Evolutionary conservation across 495 filamentous ascomycete genomes (phyloP).

Genomic region (Podospora pseudoanserina): DNA sequence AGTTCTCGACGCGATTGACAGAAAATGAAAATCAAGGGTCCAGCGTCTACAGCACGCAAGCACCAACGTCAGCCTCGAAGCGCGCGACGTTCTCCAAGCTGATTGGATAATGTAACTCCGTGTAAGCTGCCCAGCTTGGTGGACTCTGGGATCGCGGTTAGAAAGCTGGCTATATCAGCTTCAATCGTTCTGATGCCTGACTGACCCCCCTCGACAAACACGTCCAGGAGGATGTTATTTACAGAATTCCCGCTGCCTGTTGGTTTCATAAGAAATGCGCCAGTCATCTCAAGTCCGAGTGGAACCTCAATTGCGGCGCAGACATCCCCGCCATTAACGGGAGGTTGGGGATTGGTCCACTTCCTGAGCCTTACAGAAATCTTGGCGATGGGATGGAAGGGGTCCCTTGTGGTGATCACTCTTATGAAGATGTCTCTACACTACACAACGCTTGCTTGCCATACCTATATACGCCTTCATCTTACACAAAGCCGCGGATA

Average conservation of each 20-base stretch:
- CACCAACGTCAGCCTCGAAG: not conserved
- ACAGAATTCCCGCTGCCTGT: not conserved
- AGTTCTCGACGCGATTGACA: not conserved
- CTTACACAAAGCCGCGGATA: conserved; percentile 50
- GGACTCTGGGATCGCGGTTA: not conserved
- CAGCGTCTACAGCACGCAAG: not conserved
- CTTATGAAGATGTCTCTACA: not conserved
- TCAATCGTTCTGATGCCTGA: not conserved
- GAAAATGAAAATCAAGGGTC: not conserved
- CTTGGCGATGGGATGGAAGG: conserved; percentile 13
- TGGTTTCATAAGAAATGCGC: not conserved
- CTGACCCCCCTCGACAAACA: not conserved
- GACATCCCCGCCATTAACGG: conserved; percentile 5
- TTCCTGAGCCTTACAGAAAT: conserved; percentile 4
- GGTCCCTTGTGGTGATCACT: conserved; percentile 3
- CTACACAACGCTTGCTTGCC: not conserved
- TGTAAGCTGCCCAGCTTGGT: not conserved
- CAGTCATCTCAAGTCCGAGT: not conserved
- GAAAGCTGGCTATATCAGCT: not conserved
- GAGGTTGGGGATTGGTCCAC: conserved; percentile 20
- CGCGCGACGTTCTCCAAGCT: not conserved
- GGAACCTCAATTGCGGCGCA: not conserved
- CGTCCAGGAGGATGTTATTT: not conserved
- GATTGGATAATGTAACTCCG: not conserved
- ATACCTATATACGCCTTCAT: not conserved